phyloP scores from a whole-genome alignment of 305 asterid species.

The Lippia alba region DNA sequence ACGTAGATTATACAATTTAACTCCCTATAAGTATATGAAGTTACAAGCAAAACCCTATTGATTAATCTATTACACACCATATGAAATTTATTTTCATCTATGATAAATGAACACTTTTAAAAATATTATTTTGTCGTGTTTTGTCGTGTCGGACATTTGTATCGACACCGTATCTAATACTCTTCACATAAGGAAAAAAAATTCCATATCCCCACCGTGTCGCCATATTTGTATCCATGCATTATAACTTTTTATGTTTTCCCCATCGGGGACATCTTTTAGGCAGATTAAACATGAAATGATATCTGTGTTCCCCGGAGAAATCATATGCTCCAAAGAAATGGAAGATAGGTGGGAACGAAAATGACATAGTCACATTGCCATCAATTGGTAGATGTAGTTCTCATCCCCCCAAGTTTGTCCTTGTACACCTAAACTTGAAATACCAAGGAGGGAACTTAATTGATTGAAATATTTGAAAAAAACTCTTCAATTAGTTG shows the following conservation, averaged over 20 bases:
- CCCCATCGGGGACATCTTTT: neutral
- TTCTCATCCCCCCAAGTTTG: neutral
- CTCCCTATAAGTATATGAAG: no score
- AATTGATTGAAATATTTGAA: neutral
- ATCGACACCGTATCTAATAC: no score
- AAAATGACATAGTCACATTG: conserved; percentile 28
- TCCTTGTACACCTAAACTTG: conserved; percentile 18
- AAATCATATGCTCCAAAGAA: conserved; percentile 11
- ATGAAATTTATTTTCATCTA: no score
- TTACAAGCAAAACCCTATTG: no score
- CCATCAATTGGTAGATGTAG: neutral
- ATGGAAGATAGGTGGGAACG: conserved; percentile 32
- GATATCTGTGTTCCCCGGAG: neutral
- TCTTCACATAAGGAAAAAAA: neutral
- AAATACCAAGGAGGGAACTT: neutral
- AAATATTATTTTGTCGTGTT: no score
- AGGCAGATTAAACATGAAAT: conserved; percentile 17
- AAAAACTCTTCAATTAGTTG: neutral
- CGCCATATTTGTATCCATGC: no score
- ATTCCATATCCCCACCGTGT: no score
- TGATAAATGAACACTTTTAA: no score
- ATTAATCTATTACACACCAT: no score
- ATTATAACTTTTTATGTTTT: neutral
- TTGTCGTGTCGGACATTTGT: no score
- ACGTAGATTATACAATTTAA: no score